Evolutionary conservation across 2,329 filamentous ascomycete species (phyloP), one percentile per base, ranked within the genome.

Genomic region (Hysterium pulicare): DNA sequence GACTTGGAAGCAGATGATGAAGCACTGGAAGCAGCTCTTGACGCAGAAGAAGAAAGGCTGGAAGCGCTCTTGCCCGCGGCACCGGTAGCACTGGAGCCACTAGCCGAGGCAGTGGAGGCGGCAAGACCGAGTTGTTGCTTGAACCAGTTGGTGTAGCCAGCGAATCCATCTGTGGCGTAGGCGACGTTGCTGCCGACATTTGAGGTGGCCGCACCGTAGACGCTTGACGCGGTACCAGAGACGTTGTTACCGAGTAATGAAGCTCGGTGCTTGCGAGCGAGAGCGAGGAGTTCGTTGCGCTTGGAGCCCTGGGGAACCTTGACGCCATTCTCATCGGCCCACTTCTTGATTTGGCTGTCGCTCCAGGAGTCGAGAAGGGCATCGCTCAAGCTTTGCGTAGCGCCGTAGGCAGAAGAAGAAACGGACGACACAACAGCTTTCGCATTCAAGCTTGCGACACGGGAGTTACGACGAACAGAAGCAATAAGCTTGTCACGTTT

Each of bases 271-370:
- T 93, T 94, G 64, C 91, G 89, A 50, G 91, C 85, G 48, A 97
- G 79, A 40, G 91, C 90, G 40, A 94, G 76, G 20, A 97, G 79
- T 68, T 98, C 91, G 59, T 96, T 94, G 54, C 81, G 75, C 75
- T 86, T 90, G 61, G 87, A 94, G 36, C 91, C 93, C 63, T 97
- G 91, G 8, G 93, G 93, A 38, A 96, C 88, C 73, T 78, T 78
- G 62, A 98, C 86, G 44, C 82, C 82, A 57, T 97, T 93, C 77
- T 90, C 88, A 73, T 97, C 91, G 42, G 83, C 83, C 73, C 93
- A 97, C 49, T 88, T 84, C 77, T 97, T 97, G 64, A 98, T 78
- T 67, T 95, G 75, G 58, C 79, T 84, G 61, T 96, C 90, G 59
- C 86, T 84, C 93, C 93, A 98, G 3, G 87, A 83, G 55, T 95